Conservation (phyloP, 2,329 filamentous ascomycete genomes). For the Colletotrichum tropicicola region DNA sequence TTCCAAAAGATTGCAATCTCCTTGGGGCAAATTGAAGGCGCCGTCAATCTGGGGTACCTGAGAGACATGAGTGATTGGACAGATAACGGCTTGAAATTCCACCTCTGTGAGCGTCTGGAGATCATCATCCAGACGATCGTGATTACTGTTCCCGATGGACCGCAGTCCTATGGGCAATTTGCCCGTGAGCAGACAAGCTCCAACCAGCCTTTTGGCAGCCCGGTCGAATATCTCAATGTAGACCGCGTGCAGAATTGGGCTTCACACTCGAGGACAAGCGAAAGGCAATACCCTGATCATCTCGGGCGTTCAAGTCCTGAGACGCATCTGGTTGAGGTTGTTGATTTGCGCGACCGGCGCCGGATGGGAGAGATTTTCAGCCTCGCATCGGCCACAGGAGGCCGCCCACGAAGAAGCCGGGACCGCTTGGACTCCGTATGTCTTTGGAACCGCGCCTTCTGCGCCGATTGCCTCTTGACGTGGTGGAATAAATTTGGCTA, state of each 20-base stretch:
- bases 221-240: not conserved
- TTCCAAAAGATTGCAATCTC: not conserved
- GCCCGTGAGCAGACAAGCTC: no score
- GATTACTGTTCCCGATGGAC: not conserved
- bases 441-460: not conserved
- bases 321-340: not conserved
- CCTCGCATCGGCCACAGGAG: not conserved
- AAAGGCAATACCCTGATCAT: not conserved
- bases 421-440: not conserved
- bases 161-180: not conserved
- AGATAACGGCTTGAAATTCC: not conserved
- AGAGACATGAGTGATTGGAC: not conserved
- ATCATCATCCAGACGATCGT: not conserved
- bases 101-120: not conserved
- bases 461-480: not conserved
- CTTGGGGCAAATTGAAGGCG: not conserved
- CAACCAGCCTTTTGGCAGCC: not conserved
- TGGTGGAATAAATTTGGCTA: not conserved
- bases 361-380: not conserved
- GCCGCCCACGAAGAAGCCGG: not conserved
- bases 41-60: not conserved
- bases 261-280: no score
- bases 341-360: not conserved
- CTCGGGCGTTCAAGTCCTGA: not conserved
- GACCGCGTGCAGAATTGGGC: not conserved